Evolutionary conservation across 176 grass and related monocot genomes (phyloP), one percentile per base, ranked within the genome.

Genomic region (Rhipidocladum racemiflorum): DNA sequence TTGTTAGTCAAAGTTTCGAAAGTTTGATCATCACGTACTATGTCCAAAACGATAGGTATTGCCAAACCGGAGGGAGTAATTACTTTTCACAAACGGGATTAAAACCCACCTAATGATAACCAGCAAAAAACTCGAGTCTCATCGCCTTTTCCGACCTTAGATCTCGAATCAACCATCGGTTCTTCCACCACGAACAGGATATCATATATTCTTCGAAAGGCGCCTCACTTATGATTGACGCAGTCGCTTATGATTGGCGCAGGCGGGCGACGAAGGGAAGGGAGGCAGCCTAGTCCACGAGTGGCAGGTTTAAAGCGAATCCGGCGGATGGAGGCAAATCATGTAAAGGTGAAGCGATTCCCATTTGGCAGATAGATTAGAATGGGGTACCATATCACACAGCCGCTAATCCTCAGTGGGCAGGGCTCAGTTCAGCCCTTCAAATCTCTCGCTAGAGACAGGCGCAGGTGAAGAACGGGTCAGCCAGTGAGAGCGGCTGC

Each of bases 281-380:
- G 54, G 50, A 21, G 17, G 15, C 7, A 83, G 53, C 69, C 56
- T 64, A 27, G 81, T 74, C 81, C 81, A 61, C 66, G 16, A 72
- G 54, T 2, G 67, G 28, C 54, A 72, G 13, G 80, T 25, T 49
- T 13, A 74, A 64, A 51, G 69, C 29, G 9, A 49, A 28, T 28
- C 9, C 36, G 81, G 21, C 69, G 21, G 64, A 28, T 62, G 4
- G 81, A 12, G 57, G 21, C 70, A 53, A 48, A 72, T 65, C 69
- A 36, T 29, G 9, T 18, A 74, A 64, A 38, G 29, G 27, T 5
- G 11, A 51, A 6, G 13, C 1, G 81, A 65, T 39, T 64, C 78
- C 34, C 35, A 53, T 79, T 49, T 3, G 62, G 4, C 18, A 12
- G 74, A 42, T 61, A 61, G 53, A 45, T 46, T 45, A 34, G 79